These are phyloP conservation scores for Lodderomyces parapsilosis DNA, from an alignment of 1,139 yeast genomes.

Conservation along the genomic window DNA sequence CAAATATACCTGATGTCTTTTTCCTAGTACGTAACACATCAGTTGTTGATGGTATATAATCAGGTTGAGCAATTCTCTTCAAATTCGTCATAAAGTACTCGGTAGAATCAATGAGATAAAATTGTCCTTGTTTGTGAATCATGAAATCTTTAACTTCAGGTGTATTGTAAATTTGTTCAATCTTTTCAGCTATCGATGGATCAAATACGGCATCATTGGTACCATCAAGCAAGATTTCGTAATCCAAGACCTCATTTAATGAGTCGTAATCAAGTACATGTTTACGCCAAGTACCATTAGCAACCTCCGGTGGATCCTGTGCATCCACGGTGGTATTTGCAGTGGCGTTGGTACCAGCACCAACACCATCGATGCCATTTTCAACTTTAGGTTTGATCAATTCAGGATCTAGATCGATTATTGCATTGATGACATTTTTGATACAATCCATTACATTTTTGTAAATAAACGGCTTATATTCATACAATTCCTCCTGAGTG, in stretches of 20 bases:
- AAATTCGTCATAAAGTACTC: slow-evolving; percentile 72
- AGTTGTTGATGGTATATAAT: slow-evolving; percentile 68
- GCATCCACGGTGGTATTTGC: slow-evolving; percentile 8
- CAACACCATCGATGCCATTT: slow-evolving; percentile 4
- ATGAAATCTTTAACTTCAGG: slow-evolving; percentile 60
- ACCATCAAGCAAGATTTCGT: slow-evolving; percentile 51
- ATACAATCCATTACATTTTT: slow-evolving; percentile 69
- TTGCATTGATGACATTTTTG: slow-evolving; percentile 57
- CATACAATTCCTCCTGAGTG: slow-evolving; percentile 58
- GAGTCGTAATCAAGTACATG: slow-evolving; percentile 38
- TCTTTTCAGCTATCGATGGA: slow-evolving; percentile 41
- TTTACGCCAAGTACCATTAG: slow-evolving; percentile 10
- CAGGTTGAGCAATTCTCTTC: slow-evolving; percentile 56
- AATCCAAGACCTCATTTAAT: slow-evolving; percentile 45
- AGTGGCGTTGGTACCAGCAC: slow-evolving; percentile 18
- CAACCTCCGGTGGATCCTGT: neutral
- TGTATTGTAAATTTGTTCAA: slow-evolving; percentile 50
- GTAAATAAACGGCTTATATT: slow-evolving; percentile 68
- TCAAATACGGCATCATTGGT: slow-evolving; percentile 44
- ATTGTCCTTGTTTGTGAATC: slow-evolving; percentile 64
- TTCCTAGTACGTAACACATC: slow-evolving; percentile 87
- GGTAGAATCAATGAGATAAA: slow-evolving; percentile 87
- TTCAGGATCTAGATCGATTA: slow-evolving; percentile 49
- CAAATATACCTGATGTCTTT: slow-evolving; percentile 91
- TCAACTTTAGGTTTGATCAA: slow-evolving; percentile 31